Base-by-base conservation (phyloP, 257 asterid genomes). In the Ocimum tenuiflorum region DNA sequence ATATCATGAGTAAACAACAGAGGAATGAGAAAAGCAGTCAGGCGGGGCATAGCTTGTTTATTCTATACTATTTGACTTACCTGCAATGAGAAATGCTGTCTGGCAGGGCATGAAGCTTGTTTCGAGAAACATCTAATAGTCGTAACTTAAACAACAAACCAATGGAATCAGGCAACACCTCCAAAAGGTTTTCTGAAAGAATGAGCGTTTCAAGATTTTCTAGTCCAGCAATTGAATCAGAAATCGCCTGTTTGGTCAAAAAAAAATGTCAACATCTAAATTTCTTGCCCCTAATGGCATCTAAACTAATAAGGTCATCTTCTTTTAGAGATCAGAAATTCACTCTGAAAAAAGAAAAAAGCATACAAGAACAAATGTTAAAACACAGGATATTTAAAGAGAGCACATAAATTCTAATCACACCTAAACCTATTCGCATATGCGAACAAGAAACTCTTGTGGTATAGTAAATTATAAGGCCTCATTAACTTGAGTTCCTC, bases 41-140 rank as follows among this genome's bases (percentile, higher is more conserved):
- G 31, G 2, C 4, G 4, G 31, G 31, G 31, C 31, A 27, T 2
- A 1, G 31, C 31, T 27, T 22, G 52, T 20, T 41, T 1, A 2
- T 52, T 14, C 27, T 36, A 42, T 23, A 42, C 58, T 53, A 60
- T 54, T 51, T 41, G 39, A 45, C 2, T 76, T 75, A 89, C 96
- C 95, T 81, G 94, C 98, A 92, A 20, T 80, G 94, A 70, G 84
- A 88, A 54, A 92, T 89, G 77, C 96, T 85, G 78, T 92, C 95
- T 14, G 98, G 94, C 70, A 92, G 82, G 60, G 88, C 75, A 38
- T 70, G 72, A 46, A 92, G 95, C 76, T 79, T 82, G 86, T 92
- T 92, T n/a, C 86, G 75, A 4, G 96, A 89, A 54, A 88, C 77
- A 78, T 92, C 79, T 52, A 92, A 65, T 72, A 80, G 62, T 75